A percentile compares a stretch with the other conserved stretches of the same genome.
phyloP scores from a whole-genome alignment of 345 rosid genomes.

The Firmiana major region DNA sequence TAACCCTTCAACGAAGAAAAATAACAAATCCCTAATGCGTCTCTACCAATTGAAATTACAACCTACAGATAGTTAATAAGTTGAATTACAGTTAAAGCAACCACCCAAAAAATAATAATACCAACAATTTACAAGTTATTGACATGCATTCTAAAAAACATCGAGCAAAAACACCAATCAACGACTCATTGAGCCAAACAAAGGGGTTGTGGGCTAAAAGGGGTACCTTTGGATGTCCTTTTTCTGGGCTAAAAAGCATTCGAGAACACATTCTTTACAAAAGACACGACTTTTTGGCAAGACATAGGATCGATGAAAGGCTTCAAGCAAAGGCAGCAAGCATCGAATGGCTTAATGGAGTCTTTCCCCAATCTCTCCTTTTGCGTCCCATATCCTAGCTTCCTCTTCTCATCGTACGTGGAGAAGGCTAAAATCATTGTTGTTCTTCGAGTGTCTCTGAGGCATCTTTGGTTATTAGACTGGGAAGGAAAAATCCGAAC shows the following conservation, averaged over 20 bases:
- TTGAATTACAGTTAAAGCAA: background rate
- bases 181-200: background rate
- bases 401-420: slow-evolving; percentile 95
- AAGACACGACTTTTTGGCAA: slow-evolving; percentile 86
- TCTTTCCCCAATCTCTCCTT: slow-evolving; percentile 92
- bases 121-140: background rate
- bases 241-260: slow-evolving; percentile 83
- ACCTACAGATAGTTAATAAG: background rate
- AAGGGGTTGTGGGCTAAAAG: background rate
- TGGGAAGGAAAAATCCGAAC: background rate
- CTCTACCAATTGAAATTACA: background rate
- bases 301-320: slow-evolving; percentile 85
- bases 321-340: slow-evolving; percentile 91
- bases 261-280: slow-evolving; percentile 88
- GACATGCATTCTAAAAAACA: background rate
- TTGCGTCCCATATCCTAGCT: slow-evolving; percentile 95
- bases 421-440: slow-evolving; percentile 94
- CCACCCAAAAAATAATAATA: background rate
- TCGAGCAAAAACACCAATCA: background rate
- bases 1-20: background rate
- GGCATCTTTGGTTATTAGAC: slow-evolving; percentile 51
- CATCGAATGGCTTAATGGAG: slow-evolving; percentile 92
- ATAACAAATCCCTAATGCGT: background rate
- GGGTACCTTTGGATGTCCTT: slow-evolving; percentile 79
- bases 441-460: slow-evolving; percentile 96